Evolutionary conservation across 2,329 filamentous ascomycete genomes (phyloP).

Genomic region (Aspergillus sp.): DNA sequence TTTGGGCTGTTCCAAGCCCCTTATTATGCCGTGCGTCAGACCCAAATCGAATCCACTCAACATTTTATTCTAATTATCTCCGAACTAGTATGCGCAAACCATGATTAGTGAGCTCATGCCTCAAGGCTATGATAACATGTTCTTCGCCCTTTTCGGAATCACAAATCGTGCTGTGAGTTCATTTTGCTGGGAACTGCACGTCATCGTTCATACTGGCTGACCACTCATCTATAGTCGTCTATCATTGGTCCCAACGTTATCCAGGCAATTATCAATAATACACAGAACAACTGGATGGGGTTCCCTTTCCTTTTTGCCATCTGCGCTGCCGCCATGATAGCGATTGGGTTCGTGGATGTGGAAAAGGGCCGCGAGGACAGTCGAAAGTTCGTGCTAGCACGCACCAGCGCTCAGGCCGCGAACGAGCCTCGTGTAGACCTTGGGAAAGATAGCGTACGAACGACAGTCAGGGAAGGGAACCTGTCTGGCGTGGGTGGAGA

Average conservation of each 20-base stretch:
- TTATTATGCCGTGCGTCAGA: conserved; percentile 38
- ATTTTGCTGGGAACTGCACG: neutral
- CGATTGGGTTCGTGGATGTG: conserved; percentile 41
- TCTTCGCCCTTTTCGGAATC: conserved; percentile 46
- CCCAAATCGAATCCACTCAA: neutral
- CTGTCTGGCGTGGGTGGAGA: neutral
- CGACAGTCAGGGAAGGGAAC: neutral
- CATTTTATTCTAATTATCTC: neutral
- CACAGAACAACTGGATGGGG: conserved; percentile 45
- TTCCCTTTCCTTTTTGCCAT: conserved; percentile 45
- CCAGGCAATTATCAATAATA: conserved; percentile 44
- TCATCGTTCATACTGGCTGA: neutral
- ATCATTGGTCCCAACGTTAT: conserved; percentile 47
- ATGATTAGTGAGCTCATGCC: conserved; percentile 48
- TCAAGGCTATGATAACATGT: conserved; percentile 46
- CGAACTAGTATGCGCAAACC: conserved; percentile 39
- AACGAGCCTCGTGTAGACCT: conserved; percentile 30
- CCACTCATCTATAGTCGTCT: conserved; percentile 31
- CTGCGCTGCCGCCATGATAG: conserved; percentile 37
- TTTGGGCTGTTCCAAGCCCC: conserved; percentile 46
- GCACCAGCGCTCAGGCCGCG: conserved; percentile 9
- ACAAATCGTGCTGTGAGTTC: conserved; percentile 43
- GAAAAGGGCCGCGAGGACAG: conserved; percentile 43
- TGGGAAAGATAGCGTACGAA: conserved; percentile 17
- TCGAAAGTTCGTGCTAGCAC: conserved; percentile 31